A percentile compares a stretch with the other conserved stretches of the same genome.
Conservation (phyloP, 2,329 filamentous ascomycete genomes). For the Aspergillus sp. region DNA sequence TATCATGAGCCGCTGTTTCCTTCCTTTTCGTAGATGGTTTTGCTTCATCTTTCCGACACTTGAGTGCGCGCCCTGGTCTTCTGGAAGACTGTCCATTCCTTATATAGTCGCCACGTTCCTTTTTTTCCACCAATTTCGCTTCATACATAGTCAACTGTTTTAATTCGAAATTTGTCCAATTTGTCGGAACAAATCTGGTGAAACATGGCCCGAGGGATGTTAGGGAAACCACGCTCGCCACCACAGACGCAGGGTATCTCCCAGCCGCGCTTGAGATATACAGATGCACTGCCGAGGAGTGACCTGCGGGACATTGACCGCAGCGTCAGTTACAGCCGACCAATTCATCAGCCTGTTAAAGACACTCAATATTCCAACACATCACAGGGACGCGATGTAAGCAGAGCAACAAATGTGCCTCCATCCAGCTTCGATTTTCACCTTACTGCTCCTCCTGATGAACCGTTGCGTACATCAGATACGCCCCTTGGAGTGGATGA, state of each 20-base stretch:
- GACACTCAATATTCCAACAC: conserved; percentile 23
- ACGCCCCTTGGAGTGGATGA: conserved; percentile 32
- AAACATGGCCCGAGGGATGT: conserved; percentile 31
- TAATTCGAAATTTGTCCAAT: conserved; percentile 3
- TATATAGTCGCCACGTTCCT: conserved; percentile 9
- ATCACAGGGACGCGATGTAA: conserved; percentile 18
- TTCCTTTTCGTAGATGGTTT: conserved; percentile 21
- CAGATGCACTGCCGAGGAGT: conserved; percentile 33
- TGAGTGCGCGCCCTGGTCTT: conserved; percentile 26
- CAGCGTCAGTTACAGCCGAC: conserved; percentile 12
- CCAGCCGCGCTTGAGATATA: conserved; percentile 31
- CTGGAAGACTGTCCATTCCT: conserved; percentile 42
- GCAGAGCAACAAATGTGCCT: conserved; percentile 15
- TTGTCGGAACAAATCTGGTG: not conserved
- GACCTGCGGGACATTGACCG: conserved; percentile 25
- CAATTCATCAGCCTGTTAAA: conserved; percentile 14
- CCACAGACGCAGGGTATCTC: conserved; percentile 30
- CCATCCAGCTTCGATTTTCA: conserved; percentile 32
- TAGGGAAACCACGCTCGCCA: conserved; percentile 29
- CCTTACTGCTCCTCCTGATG: conserved; percentile 28
- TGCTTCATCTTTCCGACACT: not conserved
- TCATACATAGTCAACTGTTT: conserved; percentile 4
- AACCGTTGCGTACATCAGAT: conserved; percentile 18
- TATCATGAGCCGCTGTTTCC: conserved; percentile 13
- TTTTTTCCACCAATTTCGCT: not conserved